Percentiles rank a stretch among this genome's conserved stretches.
phyloP scores from a whole-genome alignment of 192 early-diverging fungal genomes.

The Mortierella alpina region DNA sequence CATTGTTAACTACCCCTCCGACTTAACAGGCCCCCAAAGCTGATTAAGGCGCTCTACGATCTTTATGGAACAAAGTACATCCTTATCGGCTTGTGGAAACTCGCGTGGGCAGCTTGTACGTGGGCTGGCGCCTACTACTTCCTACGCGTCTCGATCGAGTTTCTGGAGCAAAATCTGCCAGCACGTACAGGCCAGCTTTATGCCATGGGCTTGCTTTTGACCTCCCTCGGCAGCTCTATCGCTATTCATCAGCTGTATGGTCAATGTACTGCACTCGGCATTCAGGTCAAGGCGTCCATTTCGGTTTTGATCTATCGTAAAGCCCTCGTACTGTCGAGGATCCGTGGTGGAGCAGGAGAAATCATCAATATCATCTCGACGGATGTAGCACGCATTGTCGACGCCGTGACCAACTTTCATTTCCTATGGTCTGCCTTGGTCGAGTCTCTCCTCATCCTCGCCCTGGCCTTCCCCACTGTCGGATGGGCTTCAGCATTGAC shows the following conservation, averaged over 20 bases:
- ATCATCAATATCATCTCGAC: slow-evolving; percentile 76
- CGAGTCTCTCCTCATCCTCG: slow-evolving; percentile 61
- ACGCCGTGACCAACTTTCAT: slow-evolving; percentile 69
- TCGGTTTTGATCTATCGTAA: slow-evolving; percentile 77
- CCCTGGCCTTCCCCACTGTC: slow-evolving; percentile 59
- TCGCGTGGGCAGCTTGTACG: slow-evolving; percentile 67
- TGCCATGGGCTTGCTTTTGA: slow-evolving; percentile 64
- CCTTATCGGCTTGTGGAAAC: slow-evolving; percentile 67
- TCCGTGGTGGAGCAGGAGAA: slow-evolving; percentile 73
- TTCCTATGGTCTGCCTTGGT: slow-evolving; percentile 63
- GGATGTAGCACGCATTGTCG: slow-evolving; percentile 72
- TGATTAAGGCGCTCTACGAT: slow-evolving; percentile 19
- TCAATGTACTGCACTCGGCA: slow-evolving; percentile 30
- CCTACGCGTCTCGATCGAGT: slow-evolving; percentile 54
- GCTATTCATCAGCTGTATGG: slow-evolving; percentile 38
- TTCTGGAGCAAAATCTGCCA: slow-evolving; percentile 34
- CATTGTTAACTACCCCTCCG: neutral
- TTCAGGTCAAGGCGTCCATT: slow-evolving; percentile 59
- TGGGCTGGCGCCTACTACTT: slow-evolving; percentile 66
- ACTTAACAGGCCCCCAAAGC: slow-evolving; percentile 12
- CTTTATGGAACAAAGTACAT: slow-evolving; percentile 54
- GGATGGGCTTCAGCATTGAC: slow-evolving; percentile 53
- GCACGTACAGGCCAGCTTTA: slow-evolving; percentile 57
- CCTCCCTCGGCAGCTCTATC: slow-evolving; percentile 47
- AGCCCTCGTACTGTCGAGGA: slow-evolving; percentile 64